Evolutionary conservation across 2,329 filamentous ascomycete genomes (phyloP).

Genomic region (Diaporthe citriasiana): DNA sequence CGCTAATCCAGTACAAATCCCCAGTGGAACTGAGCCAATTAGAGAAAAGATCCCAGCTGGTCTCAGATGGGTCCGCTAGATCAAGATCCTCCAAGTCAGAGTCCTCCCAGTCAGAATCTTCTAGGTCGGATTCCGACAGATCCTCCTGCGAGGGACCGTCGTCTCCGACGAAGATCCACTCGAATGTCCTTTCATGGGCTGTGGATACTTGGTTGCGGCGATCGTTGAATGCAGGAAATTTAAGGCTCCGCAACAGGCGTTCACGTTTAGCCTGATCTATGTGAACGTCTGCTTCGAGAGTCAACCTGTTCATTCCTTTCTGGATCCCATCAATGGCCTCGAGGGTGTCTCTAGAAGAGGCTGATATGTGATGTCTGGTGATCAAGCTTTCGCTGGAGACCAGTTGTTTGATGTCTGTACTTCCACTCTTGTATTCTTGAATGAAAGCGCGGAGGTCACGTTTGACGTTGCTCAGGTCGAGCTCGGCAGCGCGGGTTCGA

Average conservation of each 20-base stretch:
- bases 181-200: neutral
- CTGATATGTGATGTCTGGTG: neutral
- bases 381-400: neutral
- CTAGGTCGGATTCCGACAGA: neutral
- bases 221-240: slow-evolving; percentile 21
- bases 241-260: slow-evolving; percentile 19
- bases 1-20: slow-evolving; percentile 49
- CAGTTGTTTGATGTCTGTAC: neutral
- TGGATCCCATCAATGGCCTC: neutral
- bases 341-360: neutral
- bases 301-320: neutral
- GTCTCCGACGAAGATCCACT: slow-evolving; percentile 17
- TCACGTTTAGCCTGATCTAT: neutral
- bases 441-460: slow-evolving; percentile 4
- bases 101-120: neutral
- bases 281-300: neutral
- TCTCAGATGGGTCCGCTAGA: neutral
- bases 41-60: slow-evolving; percentile 23
- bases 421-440: neutral
- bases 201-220: neutral
- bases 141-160: neutral
- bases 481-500: neutral
- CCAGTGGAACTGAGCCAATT: slow-evolving; percentile 32
- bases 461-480: neutral
- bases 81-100: neutral